Base-by-base conservation (phyloP, 1,284 basidiomycete genomes). In the Porogramme epimiltina region DNA sequence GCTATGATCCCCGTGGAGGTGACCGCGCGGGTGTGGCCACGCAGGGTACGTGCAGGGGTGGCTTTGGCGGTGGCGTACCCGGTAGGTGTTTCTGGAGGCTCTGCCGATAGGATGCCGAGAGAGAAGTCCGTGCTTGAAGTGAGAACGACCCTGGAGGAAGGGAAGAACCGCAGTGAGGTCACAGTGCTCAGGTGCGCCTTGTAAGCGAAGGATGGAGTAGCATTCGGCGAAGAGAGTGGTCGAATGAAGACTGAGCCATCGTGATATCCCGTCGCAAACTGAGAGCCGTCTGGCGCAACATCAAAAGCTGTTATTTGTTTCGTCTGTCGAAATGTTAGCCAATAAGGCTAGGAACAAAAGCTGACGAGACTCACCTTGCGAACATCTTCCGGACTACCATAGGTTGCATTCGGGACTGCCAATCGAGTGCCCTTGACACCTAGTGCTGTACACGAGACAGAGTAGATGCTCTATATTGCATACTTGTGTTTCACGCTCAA, bases 11-110 rank as follows among this genome's bases (percentile, higher is more conserved):
- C 78, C 0, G 80, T 79, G 3, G 77, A 75, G 0, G 84, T 82
- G 37, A 87, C 72, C 0, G 82, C 75, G 2, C 88, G 79, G 2
- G 78, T 81, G 64, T 95, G 92, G 0, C 83, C 89, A 48, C 77
- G 82, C 34, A 93, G 68, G 1, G 80, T 83, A 23, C 89, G 85
- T 2, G 70, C 81, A 10, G 79, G 75, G 3, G 69, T 61, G 22
- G 79, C 51, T 20, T 56, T 64, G 42, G 55, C 55, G 44, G 52
- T 66, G 23, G 65, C 54, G 8, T 59, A 54, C 3, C 51, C 34
- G 22, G 34, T 18, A 9, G 64, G 47, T 3, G 36, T 49, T 18
- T 56, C 49, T 22, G 68, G 52, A 34, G 61, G 55, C 3, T 82
- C 80, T 3, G 85, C 82, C 25, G 85, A 78, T 25, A 87, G 76